Evolutionary conservation across 768 basidiomycete genomes (phyloP).

Genomic region (Mycena pura): DNA sequence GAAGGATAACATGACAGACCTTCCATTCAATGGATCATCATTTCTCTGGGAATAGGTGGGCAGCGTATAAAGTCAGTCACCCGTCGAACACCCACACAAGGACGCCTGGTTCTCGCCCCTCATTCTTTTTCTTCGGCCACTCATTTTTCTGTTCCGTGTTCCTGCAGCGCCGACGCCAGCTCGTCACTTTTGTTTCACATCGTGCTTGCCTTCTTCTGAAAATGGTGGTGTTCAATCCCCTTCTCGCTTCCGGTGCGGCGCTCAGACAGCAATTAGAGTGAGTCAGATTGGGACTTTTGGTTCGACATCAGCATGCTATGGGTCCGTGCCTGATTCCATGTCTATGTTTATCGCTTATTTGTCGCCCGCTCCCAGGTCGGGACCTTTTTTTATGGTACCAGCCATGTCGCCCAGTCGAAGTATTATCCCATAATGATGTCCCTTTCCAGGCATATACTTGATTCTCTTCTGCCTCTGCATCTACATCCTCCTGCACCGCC

Average conservation of each 20-base stretch:
- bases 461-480: slow-evolving; percentile 39
- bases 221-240: not conserved
- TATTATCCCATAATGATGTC: not conserved
- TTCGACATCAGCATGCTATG: not conserved
- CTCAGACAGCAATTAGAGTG: too few relatives aligned
- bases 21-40: too few relatives aligned
- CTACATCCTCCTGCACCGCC: slow-evolving; percentile 32
- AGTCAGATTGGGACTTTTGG: slow-evolving; percentile 1
- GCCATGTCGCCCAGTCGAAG: not conserved
- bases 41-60: not conserved
- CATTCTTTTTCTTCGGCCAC: not conserved
- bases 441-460: slow-evolving; percentile 33
- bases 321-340: not conserved
- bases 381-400: slow-evolving; percentile 10
- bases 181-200: not conserved
- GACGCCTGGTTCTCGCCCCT: slow-evolving; percentile 14
- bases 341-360: not conserved
- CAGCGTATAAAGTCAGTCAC: not conserved
- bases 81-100: not conserved
- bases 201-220: not conserved
- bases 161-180: not conserved
- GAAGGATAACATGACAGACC: too few relatives aligned
- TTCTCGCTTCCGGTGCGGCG: not conserved
- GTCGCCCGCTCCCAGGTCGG: not conserved
- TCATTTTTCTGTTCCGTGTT: not conserved